A percentile compares a stretch with the other conserved stretches of the same genome.
Evolutionary conservation across 352 stramenopile species (phyloP).

Genomic region (Phytophthora multivora): DNA sequence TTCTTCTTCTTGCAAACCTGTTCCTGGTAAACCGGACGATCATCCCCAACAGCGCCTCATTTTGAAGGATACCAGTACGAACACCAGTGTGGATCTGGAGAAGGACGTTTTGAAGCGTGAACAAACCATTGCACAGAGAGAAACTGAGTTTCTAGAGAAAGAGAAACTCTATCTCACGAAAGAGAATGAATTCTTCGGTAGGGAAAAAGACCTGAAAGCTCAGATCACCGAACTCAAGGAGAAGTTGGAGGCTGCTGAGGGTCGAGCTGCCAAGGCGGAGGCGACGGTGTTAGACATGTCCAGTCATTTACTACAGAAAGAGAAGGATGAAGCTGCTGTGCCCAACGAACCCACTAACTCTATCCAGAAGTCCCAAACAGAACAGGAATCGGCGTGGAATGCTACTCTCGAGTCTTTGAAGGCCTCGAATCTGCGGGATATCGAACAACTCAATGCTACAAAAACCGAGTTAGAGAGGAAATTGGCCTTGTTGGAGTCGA

Average conservation of each 20-base stretch:
- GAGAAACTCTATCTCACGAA: constrained; percentile 42
- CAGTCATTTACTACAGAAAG: constrained; percentile 31
- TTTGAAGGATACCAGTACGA: constrained; percentile 58
- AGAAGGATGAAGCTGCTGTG: constrained; percentile 26
- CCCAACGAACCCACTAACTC: constrained; percentile 6
- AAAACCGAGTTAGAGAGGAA: constrained; percentile 25
- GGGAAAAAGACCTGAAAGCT: constrained; percentile 35
- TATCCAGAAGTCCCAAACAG: constrained; percentile 11
- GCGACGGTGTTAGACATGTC: constrained; percentile 32
- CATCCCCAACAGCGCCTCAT: constrained; percentile 31
- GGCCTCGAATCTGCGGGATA: constrained; percentile 16
- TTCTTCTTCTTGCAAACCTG: not conserved
- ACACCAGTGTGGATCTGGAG: constrained; percentile 62
- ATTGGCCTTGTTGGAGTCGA: constrained; percentile 13
- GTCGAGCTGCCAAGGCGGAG: constrained; percentile 33
- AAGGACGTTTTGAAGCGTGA: constrained; percentile 55
- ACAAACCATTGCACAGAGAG: constrained; percentile 32
- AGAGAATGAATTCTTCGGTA: constrained; percentile 43
- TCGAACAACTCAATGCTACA: constrained; percentile 16
- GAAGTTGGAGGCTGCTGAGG: constrained; percentile 22
- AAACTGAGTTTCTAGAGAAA: constrained; percentile 36
- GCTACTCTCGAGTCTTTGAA: constrained; percentile 15
- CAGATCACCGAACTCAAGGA: constrained; percentile 38
- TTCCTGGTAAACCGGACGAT: not conserved
- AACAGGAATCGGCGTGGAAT: constrained; percentile 24